Conservation (phyloP, 78 protist genomes). For the Protostelium mycophagum region DNA sequence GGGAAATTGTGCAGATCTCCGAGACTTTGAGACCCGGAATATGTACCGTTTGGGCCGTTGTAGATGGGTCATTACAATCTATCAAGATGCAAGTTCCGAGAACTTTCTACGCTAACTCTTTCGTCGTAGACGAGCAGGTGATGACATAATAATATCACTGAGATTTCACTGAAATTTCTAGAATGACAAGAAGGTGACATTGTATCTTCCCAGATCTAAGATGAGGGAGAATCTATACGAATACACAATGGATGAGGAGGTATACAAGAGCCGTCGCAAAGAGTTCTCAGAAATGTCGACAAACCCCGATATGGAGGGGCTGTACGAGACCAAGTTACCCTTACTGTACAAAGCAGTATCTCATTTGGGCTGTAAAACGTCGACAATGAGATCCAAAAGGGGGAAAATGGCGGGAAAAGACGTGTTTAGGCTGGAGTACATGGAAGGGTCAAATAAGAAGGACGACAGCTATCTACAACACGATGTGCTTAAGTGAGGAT, state of each 20-base stretch:
- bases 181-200: neutral
- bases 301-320: conserved; percentile 77
- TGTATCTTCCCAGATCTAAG: conserved; percentile 50
- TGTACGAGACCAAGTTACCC: conserved; percentile 79
- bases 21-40: conserved; percentile 17
- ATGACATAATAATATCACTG: neutral
- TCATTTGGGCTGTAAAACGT: conserved; percentile 54
- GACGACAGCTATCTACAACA: neutral
- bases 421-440: conserved; percentile 19
- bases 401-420: neutral
- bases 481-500: neutral
- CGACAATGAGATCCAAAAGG: neutral
- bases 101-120: conserved; percentile 67
- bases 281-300: conserved; percentile 23
- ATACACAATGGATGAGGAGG: conserved; percentile 48
- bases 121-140: conserved; percentile 13
- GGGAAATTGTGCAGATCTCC: conserved; percentile 4
- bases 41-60: conserved; percentile 41
- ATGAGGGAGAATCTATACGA: conserved; percentile 8
- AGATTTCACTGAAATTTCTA: neutral
- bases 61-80: conserved; percentile 31
- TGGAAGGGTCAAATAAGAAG: neutral
- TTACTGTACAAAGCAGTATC: conserved; percentile 63
- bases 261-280: conserved; percentile 7
- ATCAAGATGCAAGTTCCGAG: conserved; percentile 66